phyloP scores from a whole-genome alignment of 768 basidiomycete genomes.

The Mycena filopes region DNA sequence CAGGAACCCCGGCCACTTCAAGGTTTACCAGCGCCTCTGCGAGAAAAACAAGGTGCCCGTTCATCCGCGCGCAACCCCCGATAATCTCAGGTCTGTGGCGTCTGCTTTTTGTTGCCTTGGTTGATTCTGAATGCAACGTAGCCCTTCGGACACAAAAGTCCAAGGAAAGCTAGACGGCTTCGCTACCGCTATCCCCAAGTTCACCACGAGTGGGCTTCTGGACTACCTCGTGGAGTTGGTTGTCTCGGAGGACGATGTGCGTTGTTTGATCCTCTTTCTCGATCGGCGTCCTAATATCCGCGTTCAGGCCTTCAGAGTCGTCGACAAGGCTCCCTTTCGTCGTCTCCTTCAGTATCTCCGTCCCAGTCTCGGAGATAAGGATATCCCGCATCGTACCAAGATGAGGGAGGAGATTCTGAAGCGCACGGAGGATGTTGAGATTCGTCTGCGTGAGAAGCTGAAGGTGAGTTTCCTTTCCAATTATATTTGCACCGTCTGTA shows the following conservation, averaged over 20 bases:
- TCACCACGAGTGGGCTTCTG: conserved; percentile 34
- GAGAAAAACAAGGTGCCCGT: conserved; percentile 19
- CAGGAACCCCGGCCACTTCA: conserved; percentile 17
- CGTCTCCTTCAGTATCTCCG: conserved; percentile 34
- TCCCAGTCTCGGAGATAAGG: conserved; percentile 26
- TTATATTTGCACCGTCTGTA: neutral
- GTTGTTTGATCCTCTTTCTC: neutral
- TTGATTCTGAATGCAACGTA: too few relatives aligned
- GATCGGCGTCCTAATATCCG: neutral
- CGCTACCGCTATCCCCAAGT: conserved; percentile 26
- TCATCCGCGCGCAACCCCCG: conserved; percentile 15
- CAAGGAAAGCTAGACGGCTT: conserved; percentile 31
- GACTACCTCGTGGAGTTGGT: conserved; percentile 37
- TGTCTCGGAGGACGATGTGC: conserved; percentile 34
- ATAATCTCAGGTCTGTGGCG: neutral
- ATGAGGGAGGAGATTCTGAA: conserved; percentile 34
- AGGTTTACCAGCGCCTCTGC: conserved; percentile 27
- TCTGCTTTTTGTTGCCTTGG: too few relatives aligned
- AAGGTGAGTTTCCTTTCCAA: neutral
- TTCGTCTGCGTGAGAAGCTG: conserved; percentile 3
- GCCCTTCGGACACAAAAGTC: too few relatives aligned
- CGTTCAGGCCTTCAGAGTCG: conserved; percentile 34
- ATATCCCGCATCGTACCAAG: conserved; percentile 38
- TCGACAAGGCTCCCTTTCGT: conserved; percentile 34
- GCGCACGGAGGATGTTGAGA: conserved; percentile 15